Evolutionary conservation across 805 yeast genomes (phyloP).

Genomic region (Saccharomycopsis vini): DNA sequence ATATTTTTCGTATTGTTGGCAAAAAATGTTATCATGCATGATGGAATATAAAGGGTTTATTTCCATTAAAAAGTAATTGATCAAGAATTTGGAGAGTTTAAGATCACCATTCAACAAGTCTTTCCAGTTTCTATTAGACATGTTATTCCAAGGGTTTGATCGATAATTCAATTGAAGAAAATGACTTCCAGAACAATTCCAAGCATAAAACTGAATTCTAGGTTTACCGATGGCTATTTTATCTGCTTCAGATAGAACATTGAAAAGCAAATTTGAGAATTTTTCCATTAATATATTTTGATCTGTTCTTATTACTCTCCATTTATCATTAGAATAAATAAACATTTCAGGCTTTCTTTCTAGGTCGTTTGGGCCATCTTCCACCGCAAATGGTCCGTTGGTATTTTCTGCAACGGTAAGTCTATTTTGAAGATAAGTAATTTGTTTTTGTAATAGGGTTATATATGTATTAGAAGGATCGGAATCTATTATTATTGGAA

Average conservation of each 20-base stretch:
- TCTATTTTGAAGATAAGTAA: background rate
- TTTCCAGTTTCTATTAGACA: background rate
- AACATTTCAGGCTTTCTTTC: slow-evolving; percentile 1
- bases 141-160: background rate
- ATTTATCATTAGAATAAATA: slow-evolving; percentile 6
- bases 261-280: slow-evolving; percentile 1
- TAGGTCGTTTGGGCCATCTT: background rate
- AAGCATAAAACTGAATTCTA: slow-evolving; percentile 40
- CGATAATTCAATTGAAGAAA: slow-evolving; percentile 27
- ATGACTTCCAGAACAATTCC: slow-evolving; percentile 56
- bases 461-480: slow-evolving; percentile 22
- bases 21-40: slow-evolving; percentile 44
- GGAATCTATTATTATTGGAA: too few species aligned
- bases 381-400: background rate
- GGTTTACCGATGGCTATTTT: slow-evolving; percentile 3
- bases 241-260: background rate
- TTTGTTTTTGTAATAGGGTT: background rate
- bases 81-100: slow-evolving; percentile 21
- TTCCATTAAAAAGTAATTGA: slow-evolving; percentile 36
- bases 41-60: slow-evolving; percentile 47
- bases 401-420: background rate
- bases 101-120: slow-evolving; percentile 23
- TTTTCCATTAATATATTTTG: slow-evolving; percentile 6
- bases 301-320: slow-evolving; percentile 10
- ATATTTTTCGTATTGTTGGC: slow-evolving; percentile 36